These are phyloP conservation scores for Acorus gramineus DNA, from an alignment of 106 monocot species.

Conservation along the genomic window DNA sequence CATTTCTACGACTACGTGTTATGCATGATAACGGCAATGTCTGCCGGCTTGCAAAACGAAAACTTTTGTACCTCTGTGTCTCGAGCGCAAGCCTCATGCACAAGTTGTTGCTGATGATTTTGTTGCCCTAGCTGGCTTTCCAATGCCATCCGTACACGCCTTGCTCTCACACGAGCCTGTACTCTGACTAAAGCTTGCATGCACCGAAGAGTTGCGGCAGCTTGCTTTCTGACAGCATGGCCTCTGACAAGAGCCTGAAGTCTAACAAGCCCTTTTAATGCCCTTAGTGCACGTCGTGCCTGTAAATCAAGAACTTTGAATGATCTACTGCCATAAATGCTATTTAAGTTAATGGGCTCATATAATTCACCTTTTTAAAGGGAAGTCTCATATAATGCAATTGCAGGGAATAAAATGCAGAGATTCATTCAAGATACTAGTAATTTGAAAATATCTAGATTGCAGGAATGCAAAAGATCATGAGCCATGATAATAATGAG, in stretches of 20 bases:
- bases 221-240: slow-evolving; percentile 35
- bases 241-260: slow-evolving; percentile 46
- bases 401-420: too few species aligned
- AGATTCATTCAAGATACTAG: too few species aligned
- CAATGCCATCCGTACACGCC: slow-evolving; percentile 76
- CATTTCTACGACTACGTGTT: too few species aligned
- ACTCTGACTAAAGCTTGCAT: slow-evolving; percentile 36
- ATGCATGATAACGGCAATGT: too few species aligned
- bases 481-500: too few species aligned
- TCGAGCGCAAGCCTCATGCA: slow-evolving; percentile 36
- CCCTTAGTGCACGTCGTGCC: slow-evolving; percentile 52
- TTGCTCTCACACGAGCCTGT: slow-evolving; percentile 75
- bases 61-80: slow-evolving; percentile 61
- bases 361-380: too few species aligned
- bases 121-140: slow-evolving; percentile 71
- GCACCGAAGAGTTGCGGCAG: slow-evolving; percentile 30
- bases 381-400: too few species aligned
- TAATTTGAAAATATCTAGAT: too few species aligned
- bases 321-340: too few species aligned
- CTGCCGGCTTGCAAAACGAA: too few species aligned
- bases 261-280: slow-evolving; percentile 49
- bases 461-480: too few species aligned
- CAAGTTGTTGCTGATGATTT: slow-evolving; percentile 29
- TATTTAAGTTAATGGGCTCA: too few species aligned
- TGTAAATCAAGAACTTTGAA: slow-evolving; percentile 7